These are phyloP conservation scores for Periconia digitata DNA, from an alignment of 2,329 filamentous ascomycete genomes.

Conservation along the genomic window DNA sequence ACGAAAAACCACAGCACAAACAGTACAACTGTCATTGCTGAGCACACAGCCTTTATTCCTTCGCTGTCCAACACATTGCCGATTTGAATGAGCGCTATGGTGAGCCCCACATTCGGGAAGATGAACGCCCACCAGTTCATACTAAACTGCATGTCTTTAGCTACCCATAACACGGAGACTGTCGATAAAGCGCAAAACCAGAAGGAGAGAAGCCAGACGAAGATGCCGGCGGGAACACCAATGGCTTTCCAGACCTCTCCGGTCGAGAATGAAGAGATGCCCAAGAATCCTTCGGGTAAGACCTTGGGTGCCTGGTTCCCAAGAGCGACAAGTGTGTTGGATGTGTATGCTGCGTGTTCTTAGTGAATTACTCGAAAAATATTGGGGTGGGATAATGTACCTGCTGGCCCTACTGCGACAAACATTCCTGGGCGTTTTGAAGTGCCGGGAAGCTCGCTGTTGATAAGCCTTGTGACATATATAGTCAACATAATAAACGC, in stretches of 20 bases:
- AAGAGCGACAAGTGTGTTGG: constrained; percentile 40
- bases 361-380: background rate
- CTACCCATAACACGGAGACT: constrained; percentile 39
- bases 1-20: constrained; percentile 59
- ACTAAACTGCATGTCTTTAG: constrained; percentile 42
- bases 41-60: constrained; percentile 55
- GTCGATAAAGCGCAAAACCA: constrained; percentile 53
- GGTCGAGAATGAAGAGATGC: constrained; percentile 30
- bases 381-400: background rate
- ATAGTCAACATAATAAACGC: constrained; percentile 69
- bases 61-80: constrained; percentile 55
- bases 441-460: constrained; percentile 53
- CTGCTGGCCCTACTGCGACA: constrained; percentile 49
- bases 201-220: constrained; percentile 52
- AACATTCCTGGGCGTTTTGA: constrained; percentile 52
- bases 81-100: constrained; percentile 56
- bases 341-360: constrained; percentile 17
- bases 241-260: constrained; percentile 45
- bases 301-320: constrained; percentile 45
- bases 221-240: constrained; percentile 47
- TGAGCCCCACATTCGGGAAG: constrained; percentile 64
- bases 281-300: constrained; percentile 37
- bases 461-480: constrained; percentile 70
- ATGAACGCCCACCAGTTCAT: constrained; percentile 60
- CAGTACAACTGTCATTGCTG: constrained; percentile 57